Conservation (phyloP, 805 yeast species). For the Spathaspora boniae region DNA sequence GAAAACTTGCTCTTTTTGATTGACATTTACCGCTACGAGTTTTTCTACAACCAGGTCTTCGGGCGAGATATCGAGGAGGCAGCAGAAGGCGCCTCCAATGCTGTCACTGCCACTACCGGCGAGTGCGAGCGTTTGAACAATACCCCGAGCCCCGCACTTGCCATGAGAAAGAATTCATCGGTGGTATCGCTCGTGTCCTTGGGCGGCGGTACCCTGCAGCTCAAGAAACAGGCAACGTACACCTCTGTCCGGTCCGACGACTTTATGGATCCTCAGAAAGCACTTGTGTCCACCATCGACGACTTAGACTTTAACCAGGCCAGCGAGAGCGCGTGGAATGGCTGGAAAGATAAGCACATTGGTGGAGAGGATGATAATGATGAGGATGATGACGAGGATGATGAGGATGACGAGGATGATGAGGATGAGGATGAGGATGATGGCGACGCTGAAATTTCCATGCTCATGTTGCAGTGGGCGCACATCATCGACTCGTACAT, state of each 20-base stretch:
- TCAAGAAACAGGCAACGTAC: no score
- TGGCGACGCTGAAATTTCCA: constrained; percentile 1
- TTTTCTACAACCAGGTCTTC: constrained; percentile 29
- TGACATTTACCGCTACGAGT: constrained; percentile 45
- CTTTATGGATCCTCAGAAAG: constrained; percentile 21
- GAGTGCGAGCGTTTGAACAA: constrained; percentile 6
- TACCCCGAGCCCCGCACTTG: constrained; percentile 9
- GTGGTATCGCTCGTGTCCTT: constrained; percentile 2
- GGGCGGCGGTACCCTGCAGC: not conserved
- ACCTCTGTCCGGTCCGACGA: constrained; percentile 20
- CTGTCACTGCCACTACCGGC: no score
- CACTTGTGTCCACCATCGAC: constrained; percentile 21
- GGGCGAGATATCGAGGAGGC: not conserved
- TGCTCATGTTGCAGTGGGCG: constrained; percentile 29
- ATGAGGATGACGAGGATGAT: constrained; percentile 7
- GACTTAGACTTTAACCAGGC: constrained; percentile 15
- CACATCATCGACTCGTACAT: constrained; percentile 40
- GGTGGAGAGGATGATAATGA: constrained; percentile 12
- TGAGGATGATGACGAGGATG: constrained; percentile 10
- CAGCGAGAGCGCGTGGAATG: constrained; percentile 16
- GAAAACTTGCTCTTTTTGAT: constrained; percentile 45
- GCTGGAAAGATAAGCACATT: constrained; percentile 11
- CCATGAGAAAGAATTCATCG: constrained; percentile 1
- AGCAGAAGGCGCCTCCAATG: no score
- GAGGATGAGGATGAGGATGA: constrained; percentile 1